phyloP scores from a whole-genome alignment of 1,284 basidiomycete genomes.

The Entoloma clypeatum region DNA sequence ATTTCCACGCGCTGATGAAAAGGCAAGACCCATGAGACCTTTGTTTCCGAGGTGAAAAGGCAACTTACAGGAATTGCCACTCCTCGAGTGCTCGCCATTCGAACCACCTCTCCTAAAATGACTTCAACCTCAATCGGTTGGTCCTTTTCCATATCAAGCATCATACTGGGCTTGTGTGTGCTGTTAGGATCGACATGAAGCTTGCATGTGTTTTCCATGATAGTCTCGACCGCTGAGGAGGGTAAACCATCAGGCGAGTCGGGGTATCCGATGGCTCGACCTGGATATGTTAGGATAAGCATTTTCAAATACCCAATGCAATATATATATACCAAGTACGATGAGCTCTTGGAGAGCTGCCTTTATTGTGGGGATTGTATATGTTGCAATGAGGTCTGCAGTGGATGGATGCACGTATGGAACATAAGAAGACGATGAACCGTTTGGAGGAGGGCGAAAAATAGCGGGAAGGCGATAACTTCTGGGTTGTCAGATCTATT shows the following conservation, averaged over 20 bases:
- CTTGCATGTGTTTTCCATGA: constrained; percentile 37
- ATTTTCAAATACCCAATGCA: background rate
- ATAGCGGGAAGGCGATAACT: constrained; percentile 47
- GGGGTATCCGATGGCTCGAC: constrained; percentile 47
- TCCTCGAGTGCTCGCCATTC: constrained; percentile 42
- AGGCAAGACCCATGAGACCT: background rate
- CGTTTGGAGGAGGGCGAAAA: constrained; percentile 44
- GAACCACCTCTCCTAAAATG: constrained; percentile 58
- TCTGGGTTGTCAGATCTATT: constrained; percentile 1
- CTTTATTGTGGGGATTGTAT: constrained; percentile 46
- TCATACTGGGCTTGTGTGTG: constrained; percentile 55
- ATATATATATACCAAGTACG: constrained; percentile 33
- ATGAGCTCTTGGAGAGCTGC: constrained; percentile 47
- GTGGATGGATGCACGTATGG: constrained; percentile 42
- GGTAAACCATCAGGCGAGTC: constrained; percentile 42
- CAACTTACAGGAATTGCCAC: constrained; percentile 51
- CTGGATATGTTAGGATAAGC: constrained; percentile 24
- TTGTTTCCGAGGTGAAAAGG: background rate
- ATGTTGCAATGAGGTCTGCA: constrained; percentile 39
- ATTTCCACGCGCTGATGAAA: constrained; percentile 48
- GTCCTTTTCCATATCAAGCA: constrained; percentile 52
- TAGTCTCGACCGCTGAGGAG: constrained; percentile 35
- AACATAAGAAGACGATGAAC: constrained; percentile 29
- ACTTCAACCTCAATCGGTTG: constrained; percentile 64
- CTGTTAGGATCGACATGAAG: constrained; percentile 40